Conservation (phyloP, 2,329 filamentous ascomycete species). For the Geosmithia putterillii region DNA sequence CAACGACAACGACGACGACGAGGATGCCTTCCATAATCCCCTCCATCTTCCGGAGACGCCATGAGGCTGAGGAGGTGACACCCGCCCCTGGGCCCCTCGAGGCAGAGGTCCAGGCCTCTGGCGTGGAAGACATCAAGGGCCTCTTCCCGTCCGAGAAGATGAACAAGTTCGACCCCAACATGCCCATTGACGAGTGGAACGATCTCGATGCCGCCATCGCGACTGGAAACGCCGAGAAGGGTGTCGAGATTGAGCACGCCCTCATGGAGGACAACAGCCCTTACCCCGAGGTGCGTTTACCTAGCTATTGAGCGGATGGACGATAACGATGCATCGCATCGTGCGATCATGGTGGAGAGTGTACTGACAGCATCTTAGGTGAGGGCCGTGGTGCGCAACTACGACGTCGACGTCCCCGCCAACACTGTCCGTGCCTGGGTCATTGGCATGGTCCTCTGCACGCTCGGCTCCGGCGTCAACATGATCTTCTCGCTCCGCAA, state of each 20-base stretch:
- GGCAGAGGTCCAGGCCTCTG: slow-evolving; percentile 25
- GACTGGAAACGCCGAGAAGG: slow-evolving; percentile 41
- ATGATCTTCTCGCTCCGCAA: slow-evolving; percentile 49
- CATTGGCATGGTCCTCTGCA: slow-evolving; percentile 48
- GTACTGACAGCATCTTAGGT: too few species aligned
- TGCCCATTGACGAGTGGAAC: slow-evolving; percentile 49
- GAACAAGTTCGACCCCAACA: slow-evolving; percentile 52
- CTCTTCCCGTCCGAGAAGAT: slow-evolving; percentile 46
- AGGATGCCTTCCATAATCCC: slow-evolving; percentile 16
- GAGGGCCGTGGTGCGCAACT: slow-evolving; percentile 51
- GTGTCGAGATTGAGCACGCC: slow-evolving; percentile 42
- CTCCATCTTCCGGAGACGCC: slow-evolving; percentile 30
- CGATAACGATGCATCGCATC: too few species aligned
- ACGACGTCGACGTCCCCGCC: slow-evolving; percentile 50
- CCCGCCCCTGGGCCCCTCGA: slow-evolving; percentile 25
- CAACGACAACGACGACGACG: too few species aligned
- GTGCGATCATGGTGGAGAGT: too few species aligned
- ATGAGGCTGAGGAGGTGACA: slow-evolving; percentile 31
- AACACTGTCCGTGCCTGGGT: slow-evolving; percentile 54
- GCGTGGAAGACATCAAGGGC: slow-evolving; percentile 23
- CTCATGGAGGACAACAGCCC: slow-evolving; percentile 53
- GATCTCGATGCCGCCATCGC: slow-evolving; percentile 46
- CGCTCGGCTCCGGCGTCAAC: slow-evolving; percentile 48
- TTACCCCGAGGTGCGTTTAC: slow-evolving; percentile 44
- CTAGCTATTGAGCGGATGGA: not conserved